Evolutionary conservation across 345 rosid species (phyloP), one percentile per base, ranked within the genome.

Genomic region (Conringia planisiliqua): DNA sequence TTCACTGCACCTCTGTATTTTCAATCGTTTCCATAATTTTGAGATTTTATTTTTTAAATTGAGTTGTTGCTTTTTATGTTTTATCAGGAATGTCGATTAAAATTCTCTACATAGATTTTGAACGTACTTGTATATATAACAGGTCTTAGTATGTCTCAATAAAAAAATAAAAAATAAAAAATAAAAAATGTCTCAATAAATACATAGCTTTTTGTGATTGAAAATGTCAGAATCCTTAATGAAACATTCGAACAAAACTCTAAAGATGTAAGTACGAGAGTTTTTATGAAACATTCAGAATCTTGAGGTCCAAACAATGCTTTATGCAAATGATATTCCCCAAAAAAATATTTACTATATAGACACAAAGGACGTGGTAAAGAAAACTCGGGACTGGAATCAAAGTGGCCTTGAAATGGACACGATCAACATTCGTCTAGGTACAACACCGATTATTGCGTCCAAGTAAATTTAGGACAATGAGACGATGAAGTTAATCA

Each of bases 1-100:
- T 70, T 33, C n/a, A 13, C 62, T 68, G 58, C 59, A 69, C 32
- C 56, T 40, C 68, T 75, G 38, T 42, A 33, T 61, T 58, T 75
- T 43, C 30, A 33, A 5, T 43, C 2, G 36, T 26, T 70, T 63
- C 13, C 7, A 14, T 36, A 4, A 20, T 13, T 66, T 66, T 10
- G 1, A 20, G 10, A 16, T 16, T 62, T 47, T 29, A 1, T 12
- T 36, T 35, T 35, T 38, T 0, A 4, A 13, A 6, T 7, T 35
- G n/a, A 9, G 39, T 57, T 46, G 16, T 27, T 62, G 30, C 5
- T 30, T 62, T 13, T 62, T 2, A n/a, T 44, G 14, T 17, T 43
- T 6, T 17, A 5, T n/a, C 26, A 10, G 58, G 44, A 17, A 29
- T 29, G 1, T 6, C 16, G 40, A 10, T 43, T 27, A 6, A 27